phyloP scores from a whole-genome alignment of 495 filamentous ascomycete species.

The Melanomma pulvis-pyrius region DNA sequence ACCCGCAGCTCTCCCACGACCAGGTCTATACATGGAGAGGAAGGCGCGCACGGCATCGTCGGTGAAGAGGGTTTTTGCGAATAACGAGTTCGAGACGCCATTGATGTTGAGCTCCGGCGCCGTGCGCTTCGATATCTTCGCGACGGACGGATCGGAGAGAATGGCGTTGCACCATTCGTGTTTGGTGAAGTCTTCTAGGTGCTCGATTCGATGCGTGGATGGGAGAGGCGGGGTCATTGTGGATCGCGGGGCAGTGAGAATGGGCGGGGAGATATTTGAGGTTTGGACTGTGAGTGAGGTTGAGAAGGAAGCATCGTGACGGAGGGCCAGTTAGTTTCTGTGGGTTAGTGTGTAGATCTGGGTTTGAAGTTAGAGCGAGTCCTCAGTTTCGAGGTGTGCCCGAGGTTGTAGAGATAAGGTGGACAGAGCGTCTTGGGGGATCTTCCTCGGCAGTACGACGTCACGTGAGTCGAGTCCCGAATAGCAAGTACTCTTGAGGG shows the following conservation, averaged over 20 bases:
- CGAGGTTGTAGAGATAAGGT: neutral
- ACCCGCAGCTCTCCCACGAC: neutral
- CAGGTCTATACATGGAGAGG: conserved; percentile 10
- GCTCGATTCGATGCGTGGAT: conserved; percentile 2
- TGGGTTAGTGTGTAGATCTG: neutral
- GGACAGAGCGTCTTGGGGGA: neutral
- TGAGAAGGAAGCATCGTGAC: neutral
- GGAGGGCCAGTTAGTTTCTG: neutral
- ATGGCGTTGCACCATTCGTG: conserved; percentile 16
- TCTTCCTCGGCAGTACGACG: neutral
- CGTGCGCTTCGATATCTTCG: neutral
- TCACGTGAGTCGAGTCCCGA: neutral
- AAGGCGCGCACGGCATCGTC: conserved; percentile 16
- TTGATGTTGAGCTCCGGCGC: neutral
- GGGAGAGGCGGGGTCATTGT: neutral
- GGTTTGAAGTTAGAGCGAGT: neutral
- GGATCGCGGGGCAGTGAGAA: neutral
- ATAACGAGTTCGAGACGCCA: conserved; percentile 10
- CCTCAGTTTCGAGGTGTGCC: neutral
- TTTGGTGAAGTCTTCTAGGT: conserved; percentile 20
- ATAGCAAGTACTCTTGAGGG: too few relatives aligned
- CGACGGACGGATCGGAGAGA: conserved; percentile 11
- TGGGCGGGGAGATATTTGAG: neutral
- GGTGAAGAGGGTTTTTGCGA: conserved; percentile 14
- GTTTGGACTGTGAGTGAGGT: neutral